Percentiles rank a stretch among this genome's conserved stretches.
These are phyloP conservation scores for Olyra latifolia DNA, from an alignment of 176 grass and related monocot species.

Conservation along the genomic window DNA sequence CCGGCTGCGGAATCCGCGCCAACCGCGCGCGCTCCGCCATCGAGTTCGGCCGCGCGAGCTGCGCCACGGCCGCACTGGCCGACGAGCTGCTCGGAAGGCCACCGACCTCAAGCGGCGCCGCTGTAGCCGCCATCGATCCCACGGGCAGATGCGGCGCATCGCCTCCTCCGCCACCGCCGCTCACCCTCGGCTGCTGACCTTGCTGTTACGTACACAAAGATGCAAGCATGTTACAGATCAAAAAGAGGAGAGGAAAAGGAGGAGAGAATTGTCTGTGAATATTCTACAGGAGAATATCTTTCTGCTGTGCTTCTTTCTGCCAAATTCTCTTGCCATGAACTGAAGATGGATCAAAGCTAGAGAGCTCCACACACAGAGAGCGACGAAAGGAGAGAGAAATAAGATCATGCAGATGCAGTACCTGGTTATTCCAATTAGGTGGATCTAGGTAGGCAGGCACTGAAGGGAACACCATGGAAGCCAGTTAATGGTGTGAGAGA, in stretches of 20 bases:
- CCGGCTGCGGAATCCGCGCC: conserved; percentile 72
- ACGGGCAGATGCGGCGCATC: conserved; percentile 46
- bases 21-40: conserved; percentile 74
- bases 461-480: conserved; percentile 88
- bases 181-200: conserved; percentile 44
- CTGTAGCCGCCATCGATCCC: conserved; percentile 9
- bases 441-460: conserved; percentile 90
- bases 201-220: conserved; percentile 28
- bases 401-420: conserved; percentile 50
- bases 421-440: conserved; percentile 89
- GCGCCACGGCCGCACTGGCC: not conserved
- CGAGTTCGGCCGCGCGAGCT: conserved; percentile 51
- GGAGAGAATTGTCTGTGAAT: conserved; percentile 60
- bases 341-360: conserved; percentile 39
- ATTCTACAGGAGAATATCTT: conserved; percentile 68
- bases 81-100: conserved; percentile 48
- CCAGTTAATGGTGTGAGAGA: conserved; percentile 49
- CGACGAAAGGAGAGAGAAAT: conserved; percentile 24
- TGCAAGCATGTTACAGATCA: conserved; percentile 13
- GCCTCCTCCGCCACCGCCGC: conserved; percentile 15
- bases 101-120: conserved; percentile 14
- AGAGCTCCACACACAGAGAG: not conserved
- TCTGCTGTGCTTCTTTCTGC: conserved; percentile 15
- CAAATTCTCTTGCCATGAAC: conserved; percentile 44
- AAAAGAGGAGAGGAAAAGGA: conserved; percentile 38